Percentiles rank a stretch among this genome's conserved stretches.
phyloP scores from a whole-genome alignment of 139 green algal genomes.

The Tetraselmis striata region DNA sequence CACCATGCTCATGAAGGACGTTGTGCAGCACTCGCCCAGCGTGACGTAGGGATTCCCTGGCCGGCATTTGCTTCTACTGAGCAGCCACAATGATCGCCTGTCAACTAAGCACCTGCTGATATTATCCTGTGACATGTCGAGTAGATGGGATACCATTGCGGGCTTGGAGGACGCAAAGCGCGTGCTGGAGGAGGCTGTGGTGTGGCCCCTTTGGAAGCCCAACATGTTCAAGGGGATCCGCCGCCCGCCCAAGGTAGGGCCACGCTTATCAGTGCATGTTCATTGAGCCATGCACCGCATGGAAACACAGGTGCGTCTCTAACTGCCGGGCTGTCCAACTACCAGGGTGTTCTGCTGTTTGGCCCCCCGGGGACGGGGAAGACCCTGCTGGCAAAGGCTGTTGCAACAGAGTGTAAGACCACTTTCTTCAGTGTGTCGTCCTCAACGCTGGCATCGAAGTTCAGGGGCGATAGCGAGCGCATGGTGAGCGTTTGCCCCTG shows the following conservation, averaged over 20 bases:
- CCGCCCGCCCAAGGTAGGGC: conserved; percentile 74
- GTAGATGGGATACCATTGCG: conserved; percentile 74
- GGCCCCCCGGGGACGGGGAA: conserved; percentile 88
- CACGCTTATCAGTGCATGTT: too few species aligned
- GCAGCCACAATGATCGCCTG: too few species aligned
- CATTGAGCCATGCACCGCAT: too few species aligned
- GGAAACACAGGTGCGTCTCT: too few species aligned
- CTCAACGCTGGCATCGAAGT: conserved; percentile 79
- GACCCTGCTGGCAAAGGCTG: conserved; percentile 86
- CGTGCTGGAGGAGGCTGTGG: conserved; percentile 84
- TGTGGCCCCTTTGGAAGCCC: conserved; percentile 79
- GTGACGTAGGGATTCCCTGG: too few species aligned
- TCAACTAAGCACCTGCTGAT: too few species aligned
- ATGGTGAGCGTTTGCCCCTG: conserved; percentile 47
- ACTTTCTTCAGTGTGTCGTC: conserved; percentile 82
- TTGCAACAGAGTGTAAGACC: conserved; percentile 70
- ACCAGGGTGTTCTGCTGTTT: conserved; percentile 90
- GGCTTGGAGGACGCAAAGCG: conserved; percentile 77
- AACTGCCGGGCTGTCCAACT: too few species aligned
- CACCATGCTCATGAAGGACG: too few species aligned
- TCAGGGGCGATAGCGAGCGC: conserved; percentile 57
- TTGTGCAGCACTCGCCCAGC: too few species aligned
- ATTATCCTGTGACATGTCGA: too few species aligned
- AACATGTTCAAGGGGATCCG: conserved; percentile 88
- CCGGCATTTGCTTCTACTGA: too few species aligned